phyloP scores from a whole-genome alignment of 768 basidiomycete genomes.

The Suillus hirtellus region DNA sequence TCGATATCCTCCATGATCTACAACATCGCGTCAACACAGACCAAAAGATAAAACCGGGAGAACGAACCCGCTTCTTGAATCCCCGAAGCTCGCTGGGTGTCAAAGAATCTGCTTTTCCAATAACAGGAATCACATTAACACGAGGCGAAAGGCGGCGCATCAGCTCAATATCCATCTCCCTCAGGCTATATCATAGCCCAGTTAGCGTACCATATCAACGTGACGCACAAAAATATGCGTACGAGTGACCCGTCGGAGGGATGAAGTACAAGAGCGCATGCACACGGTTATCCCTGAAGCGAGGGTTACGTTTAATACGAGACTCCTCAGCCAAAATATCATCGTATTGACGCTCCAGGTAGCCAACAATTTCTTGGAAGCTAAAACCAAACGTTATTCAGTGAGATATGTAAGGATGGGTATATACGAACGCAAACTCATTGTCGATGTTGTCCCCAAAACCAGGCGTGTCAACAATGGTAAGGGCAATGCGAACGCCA shows the following conservation, averaged over 20 bases:
- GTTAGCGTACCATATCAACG: not conserved
- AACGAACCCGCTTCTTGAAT: conserved; percentile 89
- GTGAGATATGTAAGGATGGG: conserved; percentile 9
- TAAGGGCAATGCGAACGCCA: conserved; percentile 95
- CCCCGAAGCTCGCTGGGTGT: conserved; percentile 90
- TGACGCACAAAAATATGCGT: conserved; percentile 36
- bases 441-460: conserved; percentile 99
- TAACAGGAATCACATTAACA: conserved; percentile 98
- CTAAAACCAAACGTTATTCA: conserved; percentile 40
- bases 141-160: conserved; percentile 98
- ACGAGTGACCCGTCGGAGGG: conserved; percentile 97
- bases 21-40: conserved; percentile 6
- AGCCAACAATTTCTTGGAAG: conserved; percentile 94
- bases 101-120: conserved; percentile 94
- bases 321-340: conserved; percentile 98
- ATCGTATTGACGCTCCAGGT: conserved; percentile 98
- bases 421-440: conserved; percentile 82
- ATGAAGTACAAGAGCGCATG: conserved; percentile 98
- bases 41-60: conserved; percentile 7
- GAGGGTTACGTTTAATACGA: conserved; percentile 98
- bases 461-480: conserved; percentile 98
- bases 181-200: conserved; percentile 50
- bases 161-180: conserved; percentile 98
- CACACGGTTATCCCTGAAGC: conserved; percentile 97
- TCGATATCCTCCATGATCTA: conserved; percentile 99